Percentiles rank a stretch among this genome's conserved stretches.
Conservation (phyloP, 2,329 filamentous ascomycete species). For the Trichothecium sympodiale region DNA sequence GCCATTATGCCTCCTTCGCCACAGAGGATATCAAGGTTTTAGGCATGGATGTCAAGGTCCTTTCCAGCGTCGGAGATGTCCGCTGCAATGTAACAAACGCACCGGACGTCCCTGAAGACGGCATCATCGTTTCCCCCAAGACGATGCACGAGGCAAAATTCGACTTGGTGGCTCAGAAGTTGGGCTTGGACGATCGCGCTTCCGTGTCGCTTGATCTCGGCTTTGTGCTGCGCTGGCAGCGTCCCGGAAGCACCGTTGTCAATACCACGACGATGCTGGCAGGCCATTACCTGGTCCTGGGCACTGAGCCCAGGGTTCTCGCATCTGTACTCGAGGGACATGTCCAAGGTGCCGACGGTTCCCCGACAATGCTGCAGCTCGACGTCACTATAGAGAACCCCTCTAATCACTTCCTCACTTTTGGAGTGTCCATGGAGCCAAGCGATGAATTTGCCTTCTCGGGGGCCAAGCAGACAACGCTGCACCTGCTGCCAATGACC, state of each 20-base stretch:
- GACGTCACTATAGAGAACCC: constrained; percentile 76
- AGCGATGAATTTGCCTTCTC: constrained; percentile 90
- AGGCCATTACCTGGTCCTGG: constrained; percentile 69
- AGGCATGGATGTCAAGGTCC: constrained; percentile 50
- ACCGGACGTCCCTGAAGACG: constrained; percentile 25
- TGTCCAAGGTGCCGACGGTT: constrained; percentile 11
- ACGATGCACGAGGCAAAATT: constrained; percentile 64
- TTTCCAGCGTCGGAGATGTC: constrained; percentile 51
- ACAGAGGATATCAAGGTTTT: constrained; percentile 54
- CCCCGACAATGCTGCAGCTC: constrained; percentile 27
- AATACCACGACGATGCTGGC: constrained; percentile 64
- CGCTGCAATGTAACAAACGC: constrained; percentile 38
- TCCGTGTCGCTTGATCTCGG: constrained; percentile 64
- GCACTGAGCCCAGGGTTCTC: constrained; percentile 78
- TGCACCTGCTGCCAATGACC: constrained; percentile 77
- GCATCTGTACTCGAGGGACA: constrained; percentile 38
- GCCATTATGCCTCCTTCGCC: constrained; percentile 67
- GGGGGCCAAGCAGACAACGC: constrained; percentile 67
- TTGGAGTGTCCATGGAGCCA: constrained; percentile 84
- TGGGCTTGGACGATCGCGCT: constrained; percentile 70
- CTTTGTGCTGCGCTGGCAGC: constrained; percentile 64
- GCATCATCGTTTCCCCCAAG: constrained; percentile 47
- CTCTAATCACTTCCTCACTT: constrained; percentile 88
- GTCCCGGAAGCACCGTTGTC: constrained; percentile 10
- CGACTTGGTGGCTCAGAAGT: constrained; percentile 62